These are phyloP conservation scores for Suillus cothurnatus DNA, from an alignment of 768 basidiomycete species.

Conservation along the genomic window DNA sequence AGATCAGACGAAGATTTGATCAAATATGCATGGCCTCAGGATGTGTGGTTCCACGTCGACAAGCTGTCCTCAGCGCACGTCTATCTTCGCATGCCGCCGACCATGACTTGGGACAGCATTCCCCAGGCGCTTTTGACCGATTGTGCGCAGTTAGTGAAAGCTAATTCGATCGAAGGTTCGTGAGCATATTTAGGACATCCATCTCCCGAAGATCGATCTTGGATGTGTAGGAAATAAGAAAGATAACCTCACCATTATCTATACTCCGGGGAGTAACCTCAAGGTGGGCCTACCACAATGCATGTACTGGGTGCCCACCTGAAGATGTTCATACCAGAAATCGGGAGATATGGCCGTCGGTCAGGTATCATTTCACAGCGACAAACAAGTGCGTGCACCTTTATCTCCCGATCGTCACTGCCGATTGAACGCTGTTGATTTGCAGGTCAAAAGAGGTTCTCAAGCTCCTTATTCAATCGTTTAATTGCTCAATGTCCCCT, in stretches of 20 bases:
- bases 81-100: slow-evolving; percentile 85
- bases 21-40: slow-evolving; percentile 87
- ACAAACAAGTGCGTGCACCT: slow-evolving; percentile 64
- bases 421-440: background rate
- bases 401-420: background rate
- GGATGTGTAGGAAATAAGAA: slow-evolving; percentile 84
- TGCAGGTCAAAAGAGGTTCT: slow-evolving; percentile 78
- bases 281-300: slow-evolving; percentile 53
- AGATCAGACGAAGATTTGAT: slow-evolving; percentile 91
- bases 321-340: slow-evolving; percentile 64
- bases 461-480: background rate
- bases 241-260: slow-evolving; percentile 90
- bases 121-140: slow-evolving; percentile 78
- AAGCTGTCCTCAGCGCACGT: slow-evolving; percentile 97
- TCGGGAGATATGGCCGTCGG: slow-evolving; percentile 97
- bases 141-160: slow-evolving; percentile 95
- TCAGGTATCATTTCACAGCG: slow-evolving; percentile 92
- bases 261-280: slow-evolving; percentile 89
- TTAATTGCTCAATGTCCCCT: background rate
- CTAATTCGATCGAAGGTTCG: slow-evolving; percentile 93
- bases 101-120: slow-evolving; percentile 88
- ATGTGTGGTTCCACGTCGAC: slow-evolving; percentile 97
- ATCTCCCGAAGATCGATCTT: background rate
- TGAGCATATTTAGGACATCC: background rate
- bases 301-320: slow-evolving; percentile 3